A percentile compares a stretch with the other conserved stretches of the same genome.
Evolutionary conservation across 176 grass and related monocot species (phyloP).

Genomic region (Ampelocalamus luodianensis): DNA sequence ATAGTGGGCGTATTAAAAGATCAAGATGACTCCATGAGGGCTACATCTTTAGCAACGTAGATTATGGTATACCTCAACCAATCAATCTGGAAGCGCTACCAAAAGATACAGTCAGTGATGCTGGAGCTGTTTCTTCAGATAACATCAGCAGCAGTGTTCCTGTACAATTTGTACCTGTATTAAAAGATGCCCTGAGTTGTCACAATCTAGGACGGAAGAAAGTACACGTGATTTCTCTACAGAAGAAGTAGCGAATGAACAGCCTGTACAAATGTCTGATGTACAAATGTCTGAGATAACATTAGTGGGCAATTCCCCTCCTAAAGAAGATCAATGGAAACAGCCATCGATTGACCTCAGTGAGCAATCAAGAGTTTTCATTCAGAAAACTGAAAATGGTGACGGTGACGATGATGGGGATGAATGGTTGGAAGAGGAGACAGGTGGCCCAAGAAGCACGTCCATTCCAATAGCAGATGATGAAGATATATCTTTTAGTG

Average conservation of each 20-base stretch:
- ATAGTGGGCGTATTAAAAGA: conserved; percentile 15
- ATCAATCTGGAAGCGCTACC: conserved; percentile 16
- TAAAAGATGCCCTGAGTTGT: not conserved
- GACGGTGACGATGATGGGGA: conserved; percentile 53
- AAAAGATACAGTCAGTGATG: conserved; percentile 11
- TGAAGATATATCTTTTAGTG: conserved; percentile 87
- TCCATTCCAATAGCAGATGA: conserved; percentile 59
- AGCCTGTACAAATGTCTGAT: conserved; percentile 41
- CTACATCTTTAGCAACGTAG: conserved; percentile 39
- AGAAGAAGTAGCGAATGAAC: conserved; percentile 41
- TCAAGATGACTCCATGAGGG: conserved; percentile 32
- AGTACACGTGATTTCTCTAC: conserved; percentile 14
- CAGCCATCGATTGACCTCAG: conserved; percentile 30
- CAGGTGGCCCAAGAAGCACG: conserved; percentile 40
- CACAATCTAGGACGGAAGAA: conserved; percentile 40
- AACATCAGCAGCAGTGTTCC: conserved; percentile 34
- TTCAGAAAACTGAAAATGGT: conserved; percentile 49
- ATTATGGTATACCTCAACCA: conserved; percentile 35
- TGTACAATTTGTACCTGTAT: conserved; percentile 39
- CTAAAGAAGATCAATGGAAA: conserved; percentile 41
- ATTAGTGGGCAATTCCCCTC: conserved; percentile 49
- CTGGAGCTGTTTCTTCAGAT: conserved; percentile 40
- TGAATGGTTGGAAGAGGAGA: conserved; percentile 86
- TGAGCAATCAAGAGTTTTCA: conserved; percentile 43
- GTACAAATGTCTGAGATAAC: conserved; percentile 51